A percentile compares a stretch with the other conserved stretches of the same genome.
Conservation (phyloP, 1,284 basidiomycete species). For the Cronartium quercuum region DNA sequence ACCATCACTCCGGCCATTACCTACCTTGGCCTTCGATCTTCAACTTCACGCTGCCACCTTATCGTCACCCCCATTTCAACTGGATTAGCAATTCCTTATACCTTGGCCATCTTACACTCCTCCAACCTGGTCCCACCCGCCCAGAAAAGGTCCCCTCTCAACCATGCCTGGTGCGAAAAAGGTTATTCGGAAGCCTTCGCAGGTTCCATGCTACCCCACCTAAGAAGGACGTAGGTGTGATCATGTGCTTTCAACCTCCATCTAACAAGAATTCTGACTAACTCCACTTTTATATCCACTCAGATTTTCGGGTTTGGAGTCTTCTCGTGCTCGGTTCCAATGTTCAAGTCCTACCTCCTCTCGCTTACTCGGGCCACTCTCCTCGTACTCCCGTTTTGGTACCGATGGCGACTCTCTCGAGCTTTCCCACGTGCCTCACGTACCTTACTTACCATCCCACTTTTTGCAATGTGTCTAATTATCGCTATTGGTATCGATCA, state of each 20-base stretch:
- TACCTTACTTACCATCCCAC: conserved; percentile 16
- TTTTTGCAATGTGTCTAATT: conserved; percentile 54
- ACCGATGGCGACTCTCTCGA: conserved; percentile 47
- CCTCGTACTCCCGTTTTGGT: conserved; percentile 54
- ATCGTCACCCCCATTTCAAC: too few species aligned
- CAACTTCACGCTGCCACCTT: too few species aligned
- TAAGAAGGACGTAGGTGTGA: neutral
- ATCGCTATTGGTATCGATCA: conserved; percentile 55
- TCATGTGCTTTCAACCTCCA: neutral
- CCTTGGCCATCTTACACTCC: too few species aligned
- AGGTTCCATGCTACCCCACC: neutral
- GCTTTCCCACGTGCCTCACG: conserved; percentile 26
- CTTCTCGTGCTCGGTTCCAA: conserved; percentile 37
- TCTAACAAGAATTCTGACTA: neutral
- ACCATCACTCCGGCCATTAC: too few species aligned
- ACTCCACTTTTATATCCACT: too few species aligned
- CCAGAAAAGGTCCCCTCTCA: too few species aligned
- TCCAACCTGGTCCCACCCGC: too few species aligned
- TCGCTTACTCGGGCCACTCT: conserved; percentile 51
- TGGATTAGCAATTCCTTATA: too few species aligned
- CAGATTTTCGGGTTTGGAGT: conserved; percentile 36
- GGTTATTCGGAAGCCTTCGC: neutral
- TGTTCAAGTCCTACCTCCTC: conserved; percentile 51
- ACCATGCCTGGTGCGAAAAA: too few species aligned
- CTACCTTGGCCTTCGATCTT: too few species aligned